Conservation (phyloP, 1,139 yeast genomes). For the Saccharomyces uvarum region DNA sequence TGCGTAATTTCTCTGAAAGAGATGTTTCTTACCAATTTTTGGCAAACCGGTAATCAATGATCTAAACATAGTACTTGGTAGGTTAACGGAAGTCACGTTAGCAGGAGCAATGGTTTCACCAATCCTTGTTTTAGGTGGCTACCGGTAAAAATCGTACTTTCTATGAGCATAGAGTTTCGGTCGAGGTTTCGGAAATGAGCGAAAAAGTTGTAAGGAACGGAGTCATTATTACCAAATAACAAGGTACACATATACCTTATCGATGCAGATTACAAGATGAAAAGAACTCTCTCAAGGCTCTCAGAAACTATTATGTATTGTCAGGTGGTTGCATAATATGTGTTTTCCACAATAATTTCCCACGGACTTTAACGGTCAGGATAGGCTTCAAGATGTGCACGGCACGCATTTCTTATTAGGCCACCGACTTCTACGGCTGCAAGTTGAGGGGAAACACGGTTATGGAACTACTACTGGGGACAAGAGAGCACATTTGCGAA, state of each 20-base stretch:
- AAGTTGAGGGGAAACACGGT: not conserved
- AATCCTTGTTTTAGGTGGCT: not conserved
- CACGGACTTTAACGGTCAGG: not conserved
- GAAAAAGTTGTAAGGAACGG: not conserved
- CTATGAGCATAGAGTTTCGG: too few relatives aligned
- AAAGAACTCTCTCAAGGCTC: too few relatives aligned
- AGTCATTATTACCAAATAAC: not conserved
- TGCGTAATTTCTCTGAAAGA: slow-evolving; percentile 29
- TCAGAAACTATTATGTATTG: too few relatives aligned
- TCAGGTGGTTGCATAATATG: too few relatives aligned
- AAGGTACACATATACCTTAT: too few relatives aligned
- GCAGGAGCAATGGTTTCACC: not conserved
- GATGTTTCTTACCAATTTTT: not conserved
- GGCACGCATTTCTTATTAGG: not conserved
- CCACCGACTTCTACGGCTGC: not conserved
- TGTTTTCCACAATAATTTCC: not conserved
- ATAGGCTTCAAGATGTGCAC: too few relatives aligned
- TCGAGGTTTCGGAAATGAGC: not conserved
- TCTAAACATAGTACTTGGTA: not conserved
- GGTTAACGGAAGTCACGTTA: not conserved
- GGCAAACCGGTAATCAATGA: not conserved
- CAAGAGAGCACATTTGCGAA: too few relatives aligned
- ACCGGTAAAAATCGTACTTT: too few relatives aligned
- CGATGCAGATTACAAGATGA: too few relatives aligned
- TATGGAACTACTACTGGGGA: too few relatives aligned